A percentile compares a stretch with the other conserved stretches of the same genome.
Evolutionary conservation across 345 rosid genomes (phyloP).

Genomic region (Conringia planisiliqua): DNA sequence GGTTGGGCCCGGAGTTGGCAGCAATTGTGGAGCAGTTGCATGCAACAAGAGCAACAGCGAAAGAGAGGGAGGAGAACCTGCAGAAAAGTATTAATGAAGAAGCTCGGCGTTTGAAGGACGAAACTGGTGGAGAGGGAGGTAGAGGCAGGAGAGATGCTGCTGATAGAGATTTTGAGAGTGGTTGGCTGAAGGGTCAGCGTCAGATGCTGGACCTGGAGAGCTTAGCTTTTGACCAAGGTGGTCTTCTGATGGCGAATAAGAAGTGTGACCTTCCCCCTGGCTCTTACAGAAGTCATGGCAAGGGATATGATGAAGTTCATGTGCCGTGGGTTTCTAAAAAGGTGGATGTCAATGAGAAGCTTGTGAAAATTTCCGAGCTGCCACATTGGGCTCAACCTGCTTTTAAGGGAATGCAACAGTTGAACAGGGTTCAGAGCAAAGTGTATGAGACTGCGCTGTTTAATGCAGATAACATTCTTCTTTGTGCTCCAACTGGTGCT

Average conservation of each 20-base stretch:
- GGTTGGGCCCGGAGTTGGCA: conserved; percentile 62
- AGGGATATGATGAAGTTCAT: conserved; percentile 94
- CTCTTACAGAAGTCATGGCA: conserved; percentile 56
- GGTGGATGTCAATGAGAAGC: conserved; percentile 53
- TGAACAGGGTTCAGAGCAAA: conserved; percentile 94
- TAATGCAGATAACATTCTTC: conserved; percentile 70
- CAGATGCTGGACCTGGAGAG: conserved; percentile 82
- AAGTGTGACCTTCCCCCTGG: conserved; percentile 84
- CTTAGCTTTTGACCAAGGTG: conserved; percentile 84
- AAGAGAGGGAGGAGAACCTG: conserved; percentile 88
- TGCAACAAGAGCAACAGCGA: conserved; percentile 90
- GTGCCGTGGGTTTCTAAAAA: conserved; percentile 79
- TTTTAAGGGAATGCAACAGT: conserved; percentile 80
- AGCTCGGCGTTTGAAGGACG: conserved; percentile 88
- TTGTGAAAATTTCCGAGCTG: conserved; percentile 78
- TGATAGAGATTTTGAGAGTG: conserved; percentile 70
- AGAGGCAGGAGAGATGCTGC: conserved; percentile 54
- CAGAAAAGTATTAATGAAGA: conserved; percentile 95
- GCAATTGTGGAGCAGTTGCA: conserved; percentile 89
- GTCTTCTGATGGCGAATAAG: conserved; percentile 83
- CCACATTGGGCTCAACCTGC: conserved; percentile 98
- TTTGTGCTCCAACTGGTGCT: conserved; percentile 99
- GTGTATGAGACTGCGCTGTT: conserved; percentile 82
- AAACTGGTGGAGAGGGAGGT: conserved; percentile 61
- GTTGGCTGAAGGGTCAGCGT: conserved; percentile 79